Evolutionary conservation across 768 basidiomycete genomes (phyloP).

Genomic region (Boletus rubroflammeus): DNA sequence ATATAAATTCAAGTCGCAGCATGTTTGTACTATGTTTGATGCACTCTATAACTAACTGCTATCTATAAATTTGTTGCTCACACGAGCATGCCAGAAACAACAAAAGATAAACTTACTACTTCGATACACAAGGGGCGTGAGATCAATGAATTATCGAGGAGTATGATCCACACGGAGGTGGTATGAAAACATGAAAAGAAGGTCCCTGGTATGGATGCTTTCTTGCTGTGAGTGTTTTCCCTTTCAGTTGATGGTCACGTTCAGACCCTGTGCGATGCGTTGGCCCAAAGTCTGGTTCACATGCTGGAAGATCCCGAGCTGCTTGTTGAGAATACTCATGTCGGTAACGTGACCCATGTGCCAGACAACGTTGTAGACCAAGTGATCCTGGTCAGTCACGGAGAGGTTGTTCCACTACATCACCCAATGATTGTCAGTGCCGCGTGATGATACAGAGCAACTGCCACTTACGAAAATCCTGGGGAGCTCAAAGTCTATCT

Average conservation of each 20-base stretch:
- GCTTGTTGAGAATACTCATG: slow-evolving; percentile 28
- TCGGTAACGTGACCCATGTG: slow-evolving; percentile 36
- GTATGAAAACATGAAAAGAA: neutral
- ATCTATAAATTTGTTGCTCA: neutral
- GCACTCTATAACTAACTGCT: neutral
- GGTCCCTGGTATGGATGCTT: neutral
- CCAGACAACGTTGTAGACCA: slow-evolving; percentile 37
- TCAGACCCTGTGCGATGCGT: slow-evolving; percentile 34
- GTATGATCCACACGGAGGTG: neutral
- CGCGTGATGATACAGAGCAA: neutral
- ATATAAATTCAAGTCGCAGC: neutral
- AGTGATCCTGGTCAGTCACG: slow-evolving; percentile 32
- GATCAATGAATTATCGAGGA: neutral
- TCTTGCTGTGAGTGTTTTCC: neutral
- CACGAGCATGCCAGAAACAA: neutral
- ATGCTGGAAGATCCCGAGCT: slow-evolving; percentile 36
- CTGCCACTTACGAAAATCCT: slow-evolving; percentile 27
- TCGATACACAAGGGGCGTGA: neutral
- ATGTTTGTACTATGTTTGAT: neutral
- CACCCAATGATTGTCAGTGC: neutral
- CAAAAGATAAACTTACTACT: neutral
- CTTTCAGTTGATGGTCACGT: slow-evolving; percentile 12
- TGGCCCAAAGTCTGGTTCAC: slow-evolving; percentile 35
- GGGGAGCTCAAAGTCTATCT: slow-evolving; percentile 40
- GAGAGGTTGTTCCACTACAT: slow-evolving; percentile 34